A percentile compares a stretch with the other conserved stretches of the same genome.
Evolutionary conservation across 345 rosid species (phyloP).

Genomic region (Moricandia arvensis): DNA sequence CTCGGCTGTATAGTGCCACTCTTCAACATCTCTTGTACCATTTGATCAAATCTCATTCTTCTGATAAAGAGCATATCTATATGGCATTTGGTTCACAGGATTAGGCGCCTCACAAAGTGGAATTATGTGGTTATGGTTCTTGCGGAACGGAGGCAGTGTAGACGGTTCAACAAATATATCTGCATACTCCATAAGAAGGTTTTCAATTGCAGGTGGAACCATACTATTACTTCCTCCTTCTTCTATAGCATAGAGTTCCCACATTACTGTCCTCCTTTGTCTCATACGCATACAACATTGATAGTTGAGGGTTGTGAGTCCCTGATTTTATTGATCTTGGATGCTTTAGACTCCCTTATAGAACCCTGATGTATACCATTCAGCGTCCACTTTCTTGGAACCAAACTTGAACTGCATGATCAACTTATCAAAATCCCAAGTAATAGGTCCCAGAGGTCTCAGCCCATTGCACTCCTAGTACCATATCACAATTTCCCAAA

Average conservation of each 20-base stretch:
- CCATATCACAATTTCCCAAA: not conserved
- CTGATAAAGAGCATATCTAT: no score
- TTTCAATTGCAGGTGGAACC: not conserved
- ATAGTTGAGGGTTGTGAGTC: not conserved
- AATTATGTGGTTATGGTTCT: no score
- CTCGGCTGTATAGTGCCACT: no score
- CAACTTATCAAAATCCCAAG: not conserved
- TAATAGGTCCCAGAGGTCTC: not conserved
- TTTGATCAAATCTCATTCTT: no score
- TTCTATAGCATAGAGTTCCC: not conserved
- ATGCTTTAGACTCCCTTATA: not conserved
- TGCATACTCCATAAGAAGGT: not conserved
- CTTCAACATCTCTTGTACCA: no score
- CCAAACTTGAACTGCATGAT: not conserved
- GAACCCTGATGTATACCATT: not conserved
- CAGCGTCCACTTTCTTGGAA: not conserved
- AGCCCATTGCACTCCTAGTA: not conserved
- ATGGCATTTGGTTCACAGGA: no score
- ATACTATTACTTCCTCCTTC: no score
- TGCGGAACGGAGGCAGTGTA: no score
- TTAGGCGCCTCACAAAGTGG: no score
- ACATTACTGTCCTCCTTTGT: no score
- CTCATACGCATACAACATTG: not conserved
- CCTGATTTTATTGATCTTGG: no score
- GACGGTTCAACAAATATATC: no score